Percentiles rank a stretch among this genome's conserved stretches.
phyloP scores from a whole-genome alignment of 1,284 basidiomycete genomes.

The Gymnopus androsaceus region DNA sequence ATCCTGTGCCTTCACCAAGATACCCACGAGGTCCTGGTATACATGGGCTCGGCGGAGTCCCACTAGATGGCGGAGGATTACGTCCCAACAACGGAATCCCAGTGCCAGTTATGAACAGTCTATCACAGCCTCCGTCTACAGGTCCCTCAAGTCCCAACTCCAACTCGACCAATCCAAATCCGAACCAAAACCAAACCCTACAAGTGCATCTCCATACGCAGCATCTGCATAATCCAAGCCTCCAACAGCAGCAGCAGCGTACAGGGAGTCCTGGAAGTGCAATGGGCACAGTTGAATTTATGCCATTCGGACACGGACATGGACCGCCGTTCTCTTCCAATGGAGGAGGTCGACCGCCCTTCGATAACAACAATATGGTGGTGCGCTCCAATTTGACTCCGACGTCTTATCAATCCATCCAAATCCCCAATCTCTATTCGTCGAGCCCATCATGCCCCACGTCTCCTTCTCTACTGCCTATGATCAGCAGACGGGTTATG shows the following conservation, averaged over 20 bases:
- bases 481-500: slow-evolving; percentile 58
- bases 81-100: neutral
- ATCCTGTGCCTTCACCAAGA: too few relatives aligned
- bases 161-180: too few relatives aligned
- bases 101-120: neutral
- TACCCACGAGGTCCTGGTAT: neutral
- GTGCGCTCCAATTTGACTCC: slow-evolving; percentile 56
- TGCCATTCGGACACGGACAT: too few relatives aligned
- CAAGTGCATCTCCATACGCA: slow-evolving; percentile 34
- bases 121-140: slow-evolving; percentile 39
- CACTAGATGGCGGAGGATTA: neutral
- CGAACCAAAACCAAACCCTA: slow-evolving; percentile 28
- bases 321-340: too few relatives aligned
- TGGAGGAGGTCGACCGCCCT: too few relatives aligned
- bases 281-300: too few relatives aligned
- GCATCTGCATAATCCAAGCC: too few relatives aligned
- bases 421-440: slow-evolving; percentile 60
- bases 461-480: slow-evolving; percentile 58
- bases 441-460: slow-evolving; percentile 64
- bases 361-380: too few relatives aligned
- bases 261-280: too few relatives aligned
- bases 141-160: neutral
- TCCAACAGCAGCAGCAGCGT: too few relatives aligned
- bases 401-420: slow-evolving; percentile 62
- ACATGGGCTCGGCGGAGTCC: neutral